A percentile compares a stretch with the other conserved stretches of the same genome.
phyloP scores from a whole-genome alignment of 805 yeast genomes.

The Myxozyma kluyveri region DNA sequence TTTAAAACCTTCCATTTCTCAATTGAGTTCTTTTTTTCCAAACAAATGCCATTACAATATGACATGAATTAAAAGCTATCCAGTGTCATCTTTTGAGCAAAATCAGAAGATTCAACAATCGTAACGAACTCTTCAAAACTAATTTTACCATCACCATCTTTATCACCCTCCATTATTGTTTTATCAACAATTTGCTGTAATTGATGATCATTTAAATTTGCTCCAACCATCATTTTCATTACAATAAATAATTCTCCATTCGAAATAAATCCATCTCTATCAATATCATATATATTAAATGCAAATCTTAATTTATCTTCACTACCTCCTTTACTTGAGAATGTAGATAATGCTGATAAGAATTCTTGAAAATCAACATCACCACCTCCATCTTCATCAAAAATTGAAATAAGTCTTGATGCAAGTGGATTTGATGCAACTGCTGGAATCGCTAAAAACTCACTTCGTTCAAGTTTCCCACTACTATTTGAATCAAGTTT shows the following conservation, averaged over 20 bases:
- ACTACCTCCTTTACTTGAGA: constrained; percentile 76
- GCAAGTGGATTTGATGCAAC: constrained; percentile 89
- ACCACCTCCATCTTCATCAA: constrained; percentile 90
- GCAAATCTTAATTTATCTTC: constrained; percentile 85
- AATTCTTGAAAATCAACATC: constrained; percentile 95
- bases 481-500: constrained; percentile 89
- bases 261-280: constrained; percentile 89
- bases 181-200: constrained; percentile 93
- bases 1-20: too few species aligned
- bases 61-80: constrained; percentile 31
- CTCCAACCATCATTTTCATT: constrained; percentile 95
- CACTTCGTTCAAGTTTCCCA: constrained; percentile 87
- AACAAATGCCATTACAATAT: too few species aligned
- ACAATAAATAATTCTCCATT: constrained; percentile 93
- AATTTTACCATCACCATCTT: constrained; percentile 80
- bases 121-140: constrained; percentile 82
- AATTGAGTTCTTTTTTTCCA: too few species aligned
- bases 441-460: constrained; percentile 90
- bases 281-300: constrained; percentile 91
- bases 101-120: constrained; percentile 39
- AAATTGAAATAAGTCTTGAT: constrained; percentile 83
- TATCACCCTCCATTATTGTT: constrained; percentile 89
- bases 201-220: constrained; percentile 78
- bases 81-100: constrained; percentile 35
- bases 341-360: constrained; percentile 79